phyloP scores from a whole-genome alignment of 768 basidiomycete species.

The Gymnopilus junonius region DNA sequence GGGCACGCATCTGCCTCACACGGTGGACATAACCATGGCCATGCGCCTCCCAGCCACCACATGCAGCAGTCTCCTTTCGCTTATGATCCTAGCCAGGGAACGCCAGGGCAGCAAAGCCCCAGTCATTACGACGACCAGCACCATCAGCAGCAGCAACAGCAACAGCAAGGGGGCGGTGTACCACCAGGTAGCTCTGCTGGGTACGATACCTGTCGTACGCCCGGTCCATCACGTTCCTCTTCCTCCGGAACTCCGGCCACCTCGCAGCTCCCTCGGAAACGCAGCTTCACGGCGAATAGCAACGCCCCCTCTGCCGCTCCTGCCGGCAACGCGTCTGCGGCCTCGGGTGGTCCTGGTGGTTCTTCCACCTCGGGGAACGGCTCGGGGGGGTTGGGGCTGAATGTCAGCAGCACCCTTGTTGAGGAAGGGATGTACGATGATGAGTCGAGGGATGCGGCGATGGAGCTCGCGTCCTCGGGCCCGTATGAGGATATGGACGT shows the following conservation, averaged over 20 bases:
- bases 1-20: slow-evolving; percentile 7
- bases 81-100: slow-evolving; percentile 45
- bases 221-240: slow-evolving; percentile 39
- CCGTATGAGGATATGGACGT: slow-evolving; percentile 67
- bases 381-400: slow-evolving; percentile 13
- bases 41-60: slow-evolving; percentile 38
- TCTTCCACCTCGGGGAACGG: slow-evolving; percentile 3
- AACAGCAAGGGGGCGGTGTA: slow-evolving; percentile 1
- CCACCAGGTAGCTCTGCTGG: slow-evolving; percentile 30
- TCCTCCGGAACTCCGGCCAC: slow-evolving; percentile 55
- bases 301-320: slow-evolving; percentile 39
- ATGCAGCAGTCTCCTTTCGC: slow-evolving; percentile 53
- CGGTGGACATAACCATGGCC: slow-evolving; percentile 27
- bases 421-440: slow-evolving; percentile 48
- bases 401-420: slow-evolving; percentile 35
- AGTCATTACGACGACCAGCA: slow-evolving; percentile 33
- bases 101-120: slow-evolving; percentile 34
- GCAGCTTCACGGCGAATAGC: slow-evolving; percentile 68
- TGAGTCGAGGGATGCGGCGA: slow-evolving; percentile 38
- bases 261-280: slow-evolving; percentile 67
- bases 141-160: too few species aligned
- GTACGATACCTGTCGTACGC: slow-evolving; percentile 28
- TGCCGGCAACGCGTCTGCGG: slow-evolving; percentile 5
- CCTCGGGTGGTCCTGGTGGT: background rate
- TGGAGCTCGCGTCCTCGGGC: slow-evolving; percentile 37